A percentile compares a stretch with the other conserved stretches of the same genome.
Evolutionary conservation across 1,284 basidiomycete genomes (phyloP).

Genomic region (Neonothopanus nambi): DNA sequence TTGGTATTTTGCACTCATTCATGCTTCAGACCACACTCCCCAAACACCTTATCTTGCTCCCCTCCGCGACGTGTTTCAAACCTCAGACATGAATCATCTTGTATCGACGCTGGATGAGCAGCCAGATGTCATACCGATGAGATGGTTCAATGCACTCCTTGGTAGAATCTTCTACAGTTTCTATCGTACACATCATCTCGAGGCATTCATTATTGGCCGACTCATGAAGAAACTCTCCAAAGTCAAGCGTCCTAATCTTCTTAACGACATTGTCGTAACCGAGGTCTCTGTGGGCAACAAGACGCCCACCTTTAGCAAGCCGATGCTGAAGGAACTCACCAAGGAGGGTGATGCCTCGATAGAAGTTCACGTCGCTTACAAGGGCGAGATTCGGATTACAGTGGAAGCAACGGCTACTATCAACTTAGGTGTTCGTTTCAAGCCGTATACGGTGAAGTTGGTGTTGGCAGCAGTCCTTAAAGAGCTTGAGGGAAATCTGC

Average conservation of each 20-base stretch:
- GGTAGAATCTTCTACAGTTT: constrained; percentile 92
- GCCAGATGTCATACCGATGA: constrained; percentile 93
- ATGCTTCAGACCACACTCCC: constrained; percentile 63
- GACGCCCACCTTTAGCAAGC: constrained; percentile 85
- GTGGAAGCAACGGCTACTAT: constrained; percentile 88
- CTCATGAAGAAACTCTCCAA: constrained; percentile 94
- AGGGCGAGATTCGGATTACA: constrained; percentile 87
- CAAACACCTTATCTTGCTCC: constrained; percentile 57
- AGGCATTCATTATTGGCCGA: constrained; percentile 82
- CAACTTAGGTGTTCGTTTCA: constrained; percentile 79
- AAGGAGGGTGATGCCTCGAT: constrained; percentile 90
- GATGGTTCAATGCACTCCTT: constrained; percentile 94
- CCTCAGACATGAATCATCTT: constrained; percentile 82
- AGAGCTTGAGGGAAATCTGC: constrained; percentile 87
- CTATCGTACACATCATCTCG: constrained; percentile 81
- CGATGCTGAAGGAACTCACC: constrained; percentile 96
- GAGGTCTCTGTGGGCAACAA: constrained; percentile 89
- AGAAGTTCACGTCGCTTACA: constrained; percentile 83
- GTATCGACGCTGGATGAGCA: constrained; percentile 87
- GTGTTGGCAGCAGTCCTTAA: constrained; percentile 86
- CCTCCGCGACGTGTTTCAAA: constrained; percentile 66
- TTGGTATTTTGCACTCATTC: constrained; percentile 91
- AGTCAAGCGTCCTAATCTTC: constrained; percentile 85
- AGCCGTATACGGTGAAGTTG: constrained; percentile 86
- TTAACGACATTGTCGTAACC: constrained; percentile 83